Base-by-base conservation (phyloP, 257 asterid genomes). In the Coffea canephora region DNA sequence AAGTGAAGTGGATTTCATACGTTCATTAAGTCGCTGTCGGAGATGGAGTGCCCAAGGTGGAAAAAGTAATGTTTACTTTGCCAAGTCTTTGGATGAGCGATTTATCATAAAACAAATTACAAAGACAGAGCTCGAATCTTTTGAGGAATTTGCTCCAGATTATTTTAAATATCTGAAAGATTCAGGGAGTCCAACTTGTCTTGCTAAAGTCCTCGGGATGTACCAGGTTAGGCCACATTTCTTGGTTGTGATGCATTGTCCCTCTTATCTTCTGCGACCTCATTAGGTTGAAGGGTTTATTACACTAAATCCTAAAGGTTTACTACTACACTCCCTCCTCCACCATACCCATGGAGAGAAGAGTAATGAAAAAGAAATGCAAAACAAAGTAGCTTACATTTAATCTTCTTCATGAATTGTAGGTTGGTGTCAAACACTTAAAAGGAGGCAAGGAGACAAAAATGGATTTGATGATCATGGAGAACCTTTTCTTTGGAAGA, bases 31-130 rank as follows among this genome's bases (percentile, higher is more conserved):
- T 87, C 96, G 99, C 46, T 95, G 97, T 82, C 89, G 61, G 86
- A 87, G 89, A 83, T 95, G 99, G 99, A 87, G 95, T 50, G 98
- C 98, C 1, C 98, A 95, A 83, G 99, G 99, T 25, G 99, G 99
- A 62, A 95, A 95, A 84, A 95, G 99, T 85, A 95, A 95, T 34
- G 99, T 95, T 52, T 95, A 89, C 81, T 95, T 95, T 36, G 99
- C 99, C 14, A 92, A 91, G 87, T 89, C 98, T 5, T 85, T 89
- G 57, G 98, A 95, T 79, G 99, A 92, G 16, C 90, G 99, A 46
- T 92, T 95, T 83, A 89, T 93, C 69, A 88, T 95, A 61, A 95
- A 95, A 80, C 99, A 93, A 87, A 97, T 94, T 23, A 88, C 98
- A 1, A 96, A 92, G 80, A 96, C 97, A 2, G 99, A 96, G 92